These are phyloP conservation scores for Aspergillus leporis DNA, from an alignment of 495 filamentous ascomycete genomes.

Conservation along the genomic window DNA sequence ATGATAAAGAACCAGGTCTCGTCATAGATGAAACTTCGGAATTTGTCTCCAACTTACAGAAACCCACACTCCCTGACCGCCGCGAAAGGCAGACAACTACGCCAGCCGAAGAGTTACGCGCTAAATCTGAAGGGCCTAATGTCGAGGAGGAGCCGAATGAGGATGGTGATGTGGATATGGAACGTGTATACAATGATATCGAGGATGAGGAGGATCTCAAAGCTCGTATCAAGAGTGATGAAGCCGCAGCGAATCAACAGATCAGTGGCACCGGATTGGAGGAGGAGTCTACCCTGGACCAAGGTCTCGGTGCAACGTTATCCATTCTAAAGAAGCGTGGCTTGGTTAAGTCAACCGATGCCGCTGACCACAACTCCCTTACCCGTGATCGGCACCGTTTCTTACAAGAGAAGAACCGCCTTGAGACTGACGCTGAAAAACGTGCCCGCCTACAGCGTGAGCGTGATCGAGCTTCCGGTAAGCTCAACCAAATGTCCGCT, in stretches of 20 bases:
- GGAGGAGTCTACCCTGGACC: slow-evolving; percentile 74
- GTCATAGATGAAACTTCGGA: slow-evolving; percentile 94
- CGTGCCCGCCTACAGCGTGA: slow-evolving; percentile 82
- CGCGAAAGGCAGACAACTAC: slow-evolving; percentile 46
- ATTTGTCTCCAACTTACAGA: slow-evolving; percentile 84
- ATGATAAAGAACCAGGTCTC: slow-evolving; percentile 66
- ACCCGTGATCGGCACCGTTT: slow-evolving; percentile 79
- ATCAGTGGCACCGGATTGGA: slow-evolving; percentile 75
- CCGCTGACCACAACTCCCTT: slow-evolving; percentile 63
- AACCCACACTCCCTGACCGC: slow-evolving; percentile 64
- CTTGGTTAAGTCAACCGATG: slow-evolving; percentile 64
- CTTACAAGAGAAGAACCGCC: slow-evolving; percentile 70
- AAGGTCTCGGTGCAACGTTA: slow-evolving; percentile 80
- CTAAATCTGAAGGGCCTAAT: slow-evolving; percentile 52
- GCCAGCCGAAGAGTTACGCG: slow-evolving; percentile 36
- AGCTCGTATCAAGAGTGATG: slow-evolving; percentile 53
- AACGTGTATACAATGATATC: slow-evolving; percentile 56
- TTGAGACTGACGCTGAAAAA: slow-evolving; percentile 73
- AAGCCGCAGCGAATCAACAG: slow-evolving; percentile 44
- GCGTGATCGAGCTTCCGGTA: slow-evolving; percentile 76
- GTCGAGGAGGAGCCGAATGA: slow-evolving; percentile 47
- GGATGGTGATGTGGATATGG: slow-evolving; percentile 65
- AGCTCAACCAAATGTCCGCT: slow-evolving; percentile 81
- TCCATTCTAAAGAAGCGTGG: slow-evolving; percentile 80
- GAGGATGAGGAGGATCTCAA: slow-evolving; percentile 54